Evolutionary conservation across 1,284 basidiomycete species (phyloP).

Genomic region (Leccinum griseonigrum): DNA sequence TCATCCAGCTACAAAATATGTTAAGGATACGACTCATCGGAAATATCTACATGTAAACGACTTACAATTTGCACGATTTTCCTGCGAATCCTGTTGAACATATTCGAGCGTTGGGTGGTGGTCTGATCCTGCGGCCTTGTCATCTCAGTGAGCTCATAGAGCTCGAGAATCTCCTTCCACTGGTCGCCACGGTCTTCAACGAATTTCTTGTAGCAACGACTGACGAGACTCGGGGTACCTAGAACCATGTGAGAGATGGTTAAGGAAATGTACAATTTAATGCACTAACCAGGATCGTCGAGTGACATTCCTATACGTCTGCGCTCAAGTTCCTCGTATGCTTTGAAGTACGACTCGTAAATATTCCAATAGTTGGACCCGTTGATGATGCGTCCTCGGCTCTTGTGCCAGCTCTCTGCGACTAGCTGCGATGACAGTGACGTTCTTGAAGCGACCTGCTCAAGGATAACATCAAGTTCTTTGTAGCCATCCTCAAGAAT

Average conservation of each 20-base stretch:
- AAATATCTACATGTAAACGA: too few species aligned
- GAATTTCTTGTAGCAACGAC: not conserved
- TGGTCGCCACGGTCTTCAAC: not conserved
- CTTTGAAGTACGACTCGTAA: not conserved
- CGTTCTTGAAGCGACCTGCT: not conserved
- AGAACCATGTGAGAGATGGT: too few species aligned
- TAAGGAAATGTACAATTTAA: too few species aligned
- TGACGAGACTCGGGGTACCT: not conserved
- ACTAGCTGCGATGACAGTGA: not conserved
- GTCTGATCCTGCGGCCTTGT: not conserved
- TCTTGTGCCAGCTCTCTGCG: not conserved
- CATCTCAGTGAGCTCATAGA: not conserved
- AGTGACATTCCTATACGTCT: not conserved
- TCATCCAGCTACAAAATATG: not conserved
- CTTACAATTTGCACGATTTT: not conserved
- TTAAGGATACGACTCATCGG: too few species aligned
- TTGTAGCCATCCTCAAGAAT: not conserved
- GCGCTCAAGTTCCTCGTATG: not conserved
- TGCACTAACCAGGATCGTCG: not conserved
- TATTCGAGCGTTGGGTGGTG: not conserved
- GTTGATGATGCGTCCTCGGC: not conserved
- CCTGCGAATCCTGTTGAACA: not conserved
- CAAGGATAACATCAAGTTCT: not conserved
- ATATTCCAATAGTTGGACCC: not conserved
- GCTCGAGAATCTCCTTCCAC: not conserved